Percentiles rank a stretch among this genome's conserved stretches.
Conservation (phyloP, 176 grass and related monocot species). For the Zea luxurians region DNA sequence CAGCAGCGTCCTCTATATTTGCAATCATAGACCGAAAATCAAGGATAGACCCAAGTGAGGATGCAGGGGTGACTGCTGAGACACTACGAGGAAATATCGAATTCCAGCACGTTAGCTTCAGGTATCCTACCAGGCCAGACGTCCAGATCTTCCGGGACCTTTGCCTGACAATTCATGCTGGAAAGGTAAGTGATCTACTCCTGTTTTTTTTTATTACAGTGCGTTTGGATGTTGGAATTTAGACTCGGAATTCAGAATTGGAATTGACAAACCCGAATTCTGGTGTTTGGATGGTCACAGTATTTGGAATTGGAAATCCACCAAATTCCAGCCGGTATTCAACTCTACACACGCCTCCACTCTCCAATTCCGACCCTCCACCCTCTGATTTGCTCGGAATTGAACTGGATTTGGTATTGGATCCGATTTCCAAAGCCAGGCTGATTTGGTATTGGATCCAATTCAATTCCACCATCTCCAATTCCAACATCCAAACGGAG, state of each 20-base stretch:
- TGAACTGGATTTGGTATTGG: too few species aligned
- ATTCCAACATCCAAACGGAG: too few species aligned
- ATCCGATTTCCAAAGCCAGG: too few species aligned
- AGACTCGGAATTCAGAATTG: too few species aligned
- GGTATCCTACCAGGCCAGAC: constrained; percentile 67
- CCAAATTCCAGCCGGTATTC: too few species aligned
- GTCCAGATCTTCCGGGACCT: constrained; percentile 79
- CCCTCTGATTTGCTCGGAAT: too few species aligned
- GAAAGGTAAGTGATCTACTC: constrained; percentile 50
- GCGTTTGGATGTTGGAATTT: background rate
- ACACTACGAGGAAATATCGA: constrained; percentile 65
- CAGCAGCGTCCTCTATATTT: constrained; percentile 74
- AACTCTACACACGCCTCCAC: background rate
- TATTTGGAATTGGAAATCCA: background rate
- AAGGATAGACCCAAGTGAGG: constrained; percentile 71
- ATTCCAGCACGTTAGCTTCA: constrained; percentile 74
- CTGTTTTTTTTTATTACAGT: too few species aligned
- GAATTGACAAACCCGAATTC: too few species aligned
- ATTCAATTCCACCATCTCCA: too few species aligned
- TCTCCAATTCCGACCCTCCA: too few species aligned
- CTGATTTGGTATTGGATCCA: too few species aligned
- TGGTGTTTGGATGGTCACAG: too few species aligned
- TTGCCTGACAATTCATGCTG: constrained; percentile 63
- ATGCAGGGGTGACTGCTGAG: constrained; percentile 51
- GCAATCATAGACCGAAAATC: constrained; percentile 68